Evolutionary conservation across 257 asterid species (phyloP).

Genomic region (Marsdenia floribunda): DNA sequence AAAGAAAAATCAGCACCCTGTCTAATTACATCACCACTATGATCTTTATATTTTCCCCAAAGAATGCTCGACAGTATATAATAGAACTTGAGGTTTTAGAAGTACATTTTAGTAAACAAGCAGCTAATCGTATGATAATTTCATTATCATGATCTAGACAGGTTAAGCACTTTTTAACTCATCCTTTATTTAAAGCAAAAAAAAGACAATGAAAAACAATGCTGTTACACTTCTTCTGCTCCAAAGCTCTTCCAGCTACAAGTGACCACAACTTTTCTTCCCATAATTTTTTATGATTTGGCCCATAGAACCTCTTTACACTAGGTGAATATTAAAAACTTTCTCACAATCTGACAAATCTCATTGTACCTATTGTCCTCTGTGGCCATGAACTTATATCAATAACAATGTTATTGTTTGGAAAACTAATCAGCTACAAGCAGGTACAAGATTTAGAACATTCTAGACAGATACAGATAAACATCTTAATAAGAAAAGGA

Average conservation of each 20-base stretch:
- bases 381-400: too few relatives aligned
- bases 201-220: too few relatives aligned
- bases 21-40: background rate
- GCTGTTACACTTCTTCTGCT: background rate
- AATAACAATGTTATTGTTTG: background rate
- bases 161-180: too few relatives aligned
- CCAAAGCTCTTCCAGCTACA: background rate
- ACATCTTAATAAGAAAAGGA: background rate
- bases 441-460: background rate
- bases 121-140: background rate
- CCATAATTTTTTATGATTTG: background rate
- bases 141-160: background rate
- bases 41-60: background rate
- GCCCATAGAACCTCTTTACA: background rate
- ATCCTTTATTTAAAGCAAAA: too few relatives aligned
- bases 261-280: background rate
- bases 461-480: background rate
- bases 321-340: background rate
- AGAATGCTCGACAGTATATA: background rate
- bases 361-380: too few relatives aligned
- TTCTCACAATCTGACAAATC: background rate
- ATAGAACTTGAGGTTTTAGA: background rate
- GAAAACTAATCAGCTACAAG: background rate
- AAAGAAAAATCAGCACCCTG: background rate
- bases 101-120: too few relatives aligned